Percentiles rank a stretch among this genome's conserved stretches.
These are phyloP conservation scores for Suillus paluster DNA, from an alignment of 768 basidiomycete genomes.

Conservation along the genomic window DNA sequence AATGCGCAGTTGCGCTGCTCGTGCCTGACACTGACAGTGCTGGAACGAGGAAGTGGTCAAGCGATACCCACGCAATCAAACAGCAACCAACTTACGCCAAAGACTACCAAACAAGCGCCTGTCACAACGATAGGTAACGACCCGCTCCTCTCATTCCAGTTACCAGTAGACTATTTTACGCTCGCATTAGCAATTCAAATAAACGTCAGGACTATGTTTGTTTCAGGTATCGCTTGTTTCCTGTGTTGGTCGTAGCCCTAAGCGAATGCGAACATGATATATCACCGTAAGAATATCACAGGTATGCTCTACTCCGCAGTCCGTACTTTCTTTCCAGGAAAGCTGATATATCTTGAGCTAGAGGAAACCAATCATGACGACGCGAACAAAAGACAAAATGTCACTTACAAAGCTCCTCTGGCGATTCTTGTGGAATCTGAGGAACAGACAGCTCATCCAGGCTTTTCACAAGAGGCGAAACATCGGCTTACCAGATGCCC, in stretches of 20 bases:
- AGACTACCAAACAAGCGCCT: neutral
- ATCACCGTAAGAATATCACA: neutral
- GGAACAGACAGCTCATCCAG: neutral
- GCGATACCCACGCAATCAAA: neutral
- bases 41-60: neutral
- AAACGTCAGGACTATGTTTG: neutral
- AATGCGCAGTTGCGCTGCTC: too few species aligned
- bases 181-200: neutral
- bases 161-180: neutral
- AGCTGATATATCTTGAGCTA: conserved; percentile 30
- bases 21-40: too few species aligned
- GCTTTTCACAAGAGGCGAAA: neutral
- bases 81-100: neutral
- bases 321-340: conserved; percentile 25
- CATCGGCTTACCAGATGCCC: conserved; percentile 31
- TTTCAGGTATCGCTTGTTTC: neutral
- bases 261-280: neutral
- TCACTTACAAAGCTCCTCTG: conserved; percentile 33
- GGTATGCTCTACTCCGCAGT: conserved; percentile 4
- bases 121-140: neutral
- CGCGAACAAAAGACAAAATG: neutral
- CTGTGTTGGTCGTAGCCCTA: neutral
- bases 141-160: neutral
- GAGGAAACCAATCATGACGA: neutral
- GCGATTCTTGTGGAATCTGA: conserved; percentile 35